Conservation (phyloP, 192 early-diverging fungal genomes). For the Rhizophagus sp. region DNA sequence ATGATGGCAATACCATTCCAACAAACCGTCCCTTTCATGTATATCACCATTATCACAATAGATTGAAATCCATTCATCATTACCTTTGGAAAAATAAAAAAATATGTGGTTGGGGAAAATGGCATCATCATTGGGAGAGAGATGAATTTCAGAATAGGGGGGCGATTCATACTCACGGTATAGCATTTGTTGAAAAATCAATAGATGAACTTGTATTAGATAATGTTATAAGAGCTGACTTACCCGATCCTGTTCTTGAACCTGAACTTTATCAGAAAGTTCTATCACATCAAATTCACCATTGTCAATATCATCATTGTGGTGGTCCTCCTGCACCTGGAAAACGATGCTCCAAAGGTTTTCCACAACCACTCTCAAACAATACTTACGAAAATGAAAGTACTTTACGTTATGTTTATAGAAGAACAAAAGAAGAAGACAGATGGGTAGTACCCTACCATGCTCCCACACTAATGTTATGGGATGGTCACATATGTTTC, state of each 20-base stretch:
- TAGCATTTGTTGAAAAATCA: background rate
- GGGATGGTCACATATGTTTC: background rate
- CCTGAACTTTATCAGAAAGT: too few relatives aligned
- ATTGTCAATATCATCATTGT: background rate
- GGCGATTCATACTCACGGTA: background rate
- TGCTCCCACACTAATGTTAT: background rate
- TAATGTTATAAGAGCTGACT: too few relatives aligned
- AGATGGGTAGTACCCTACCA: constrained; percentile 5
- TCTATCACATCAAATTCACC: background rate
- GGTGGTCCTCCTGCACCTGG: background rate
- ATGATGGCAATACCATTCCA: background rate
- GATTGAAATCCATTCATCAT: background rate
- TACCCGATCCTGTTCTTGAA: too few relatives aligned
- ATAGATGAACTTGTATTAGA: too few relatives aligned
- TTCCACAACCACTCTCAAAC: background rate
- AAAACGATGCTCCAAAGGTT: background rate
- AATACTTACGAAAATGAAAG: background rate
- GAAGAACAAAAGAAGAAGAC: background rate
- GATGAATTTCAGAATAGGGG: constrained; percentile 14
- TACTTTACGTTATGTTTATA: background rate
- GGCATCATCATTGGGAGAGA: background rate
- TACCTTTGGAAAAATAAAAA: background rate
- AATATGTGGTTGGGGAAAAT: background rate
- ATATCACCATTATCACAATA: background rate
- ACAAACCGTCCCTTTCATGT: background rate